Percentiles rank a stretch among this genome's conserved stretches.
Evolutionary conservation across 2,329 filamentous ascomycete species (phyloP).

Genomic region (Clonostachys chloroleuca): DNA sequence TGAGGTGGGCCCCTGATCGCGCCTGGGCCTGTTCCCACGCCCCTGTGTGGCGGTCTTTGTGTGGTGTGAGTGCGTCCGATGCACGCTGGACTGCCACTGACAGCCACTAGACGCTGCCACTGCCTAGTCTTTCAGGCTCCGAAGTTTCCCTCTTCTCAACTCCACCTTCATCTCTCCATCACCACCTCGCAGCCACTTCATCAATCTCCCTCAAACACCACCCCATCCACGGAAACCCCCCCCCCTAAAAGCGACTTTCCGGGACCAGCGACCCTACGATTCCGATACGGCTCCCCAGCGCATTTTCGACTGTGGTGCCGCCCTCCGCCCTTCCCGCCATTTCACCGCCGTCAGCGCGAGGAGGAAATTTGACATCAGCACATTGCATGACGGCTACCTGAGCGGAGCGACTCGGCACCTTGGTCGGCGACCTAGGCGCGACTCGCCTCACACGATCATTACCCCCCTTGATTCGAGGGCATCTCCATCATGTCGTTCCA

Average conservation of each 20-base stretch:
- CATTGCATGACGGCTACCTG: constrained; percentile 7
- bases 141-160: constrained; percentile 1
- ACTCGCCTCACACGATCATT: background rate
- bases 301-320: too few species aligned
- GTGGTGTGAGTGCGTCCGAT: too few species aligned
- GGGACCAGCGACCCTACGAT: too few species aligned
- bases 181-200: background rate
- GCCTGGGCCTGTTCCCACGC: too few species aligned
- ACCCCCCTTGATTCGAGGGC: background rate
- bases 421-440: constrained; percentile 6
- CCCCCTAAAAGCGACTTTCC: too few species aligned
- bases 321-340: too few species aligned
- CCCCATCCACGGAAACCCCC: background rate
- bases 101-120: too few species aligned
- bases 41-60: too few species aligned
- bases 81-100: too few species aligned
- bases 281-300: too few species aligned
- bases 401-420: constrained; percentile 5
- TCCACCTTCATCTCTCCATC: constrained; percentile 1
- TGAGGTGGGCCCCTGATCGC: too few species aligned
- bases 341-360: background rate
- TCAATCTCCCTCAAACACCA: background rate
- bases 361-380: background rate
- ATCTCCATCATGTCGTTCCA: constrained; percentile 56
- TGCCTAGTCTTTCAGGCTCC: constrained; percentile 8